Base-by-base conservation (phyloP, 768 basidiomycete species). In the Botryobasidium botryosum region DNA sequence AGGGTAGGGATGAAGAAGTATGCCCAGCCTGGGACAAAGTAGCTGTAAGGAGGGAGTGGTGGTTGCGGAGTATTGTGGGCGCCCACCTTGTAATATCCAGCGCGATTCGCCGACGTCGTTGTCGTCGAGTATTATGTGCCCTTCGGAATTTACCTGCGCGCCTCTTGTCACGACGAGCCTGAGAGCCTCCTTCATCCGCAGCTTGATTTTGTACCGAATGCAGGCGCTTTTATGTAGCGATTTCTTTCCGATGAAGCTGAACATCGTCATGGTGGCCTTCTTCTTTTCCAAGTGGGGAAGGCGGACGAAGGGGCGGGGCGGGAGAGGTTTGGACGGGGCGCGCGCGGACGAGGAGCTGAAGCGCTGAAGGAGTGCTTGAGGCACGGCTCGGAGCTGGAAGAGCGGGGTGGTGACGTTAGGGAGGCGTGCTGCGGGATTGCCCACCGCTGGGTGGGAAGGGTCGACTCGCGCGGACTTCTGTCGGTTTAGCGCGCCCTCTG, bases 1-100 rank as follows among this genome's bases (percentile, higher is more conserved):
- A 42, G 23, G 40, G 40, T 27, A 29, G 40, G 40, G 13, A 26
- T 13, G 13, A 26, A 42, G 10, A 42, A 8, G 40, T 42, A 42
- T 42, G 29, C 26, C 40, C 40, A 42, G 24, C 29, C 40, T 42
- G 24, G 8, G 23, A 8, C 10, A 21, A 13, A 10, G 37, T 39
- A 42, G 15, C 12, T 26, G 12, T 27, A 42, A 29, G 24, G 20
- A n/a, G 21, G 37, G 21, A 23, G 31, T 15, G 12, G 37, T 12
- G 12, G 37, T 10, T 39, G 37, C 12, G 21, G 12, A 2, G 20
- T n/a, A n/a, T n/a, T n/a, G n/a, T n/a, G n/a, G n/a, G 21, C 37
- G 21, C 12, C 25, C 24, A 39, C 40, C 40, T 42, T 29, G 8
- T 28, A 42, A 12, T 12, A 42, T 15, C 23, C 28, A 42, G 25